Conservation (phyloP, 176 grass and related monocot genomes). For the Raddia guianensis region DNA sequence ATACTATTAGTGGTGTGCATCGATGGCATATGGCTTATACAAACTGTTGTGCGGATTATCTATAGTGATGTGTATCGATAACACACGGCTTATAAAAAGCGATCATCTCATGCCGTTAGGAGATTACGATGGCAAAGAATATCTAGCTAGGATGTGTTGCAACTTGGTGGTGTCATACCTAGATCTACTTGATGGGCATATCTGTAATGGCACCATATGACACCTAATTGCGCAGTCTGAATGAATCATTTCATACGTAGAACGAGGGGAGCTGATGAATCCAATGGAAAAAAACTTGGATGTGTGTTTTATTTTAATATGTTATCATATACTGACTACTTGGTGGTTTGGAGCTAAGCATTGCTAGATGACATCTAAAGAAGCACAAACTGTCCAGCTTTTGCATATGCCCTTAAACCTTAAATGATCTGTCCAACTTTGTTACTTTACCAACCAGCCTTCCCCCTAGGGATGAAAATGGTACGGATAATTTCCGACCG, state of each 20-base stretch:
- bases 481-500: too few species aligned
- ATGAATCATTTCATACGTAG: neutral
- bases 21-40: too few species aligned
- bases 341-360: conserved; percentile 38
- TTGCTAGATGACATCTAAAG: conserved; percentile 15
- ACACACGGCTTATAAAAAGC: too few species aligned
- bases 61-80: too few species aligned
- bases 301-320: neutral
- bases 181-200: neutral
- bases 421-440: neutral
- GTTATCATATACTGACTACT: neutral
- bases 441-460: neutral
- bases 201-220: neutral
- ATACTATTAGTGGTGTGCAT: too few species aligned
- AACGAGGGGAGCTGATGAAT: conserved; percentile 15
- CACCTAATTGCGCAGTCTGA: neutral
- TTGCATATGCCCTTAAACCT: neutral
- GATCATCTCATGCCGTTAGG: too few species aligned
- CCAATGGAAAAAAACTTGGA: neutral
- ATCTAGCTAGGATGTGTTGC: too few species aligned
- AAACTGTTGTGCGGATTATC: too few species aligned
- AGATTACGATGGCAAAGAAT: too few species aligned
- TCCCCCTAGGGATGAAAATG: too few species aligned
- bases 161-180: neutral
- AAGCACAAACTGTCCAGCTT: conserved; percentile 1